Evolutionary conservation across 192 early-diverging fungal genomes (phyloP).

Genomic region (Gonapodya prolifera): DNA sequence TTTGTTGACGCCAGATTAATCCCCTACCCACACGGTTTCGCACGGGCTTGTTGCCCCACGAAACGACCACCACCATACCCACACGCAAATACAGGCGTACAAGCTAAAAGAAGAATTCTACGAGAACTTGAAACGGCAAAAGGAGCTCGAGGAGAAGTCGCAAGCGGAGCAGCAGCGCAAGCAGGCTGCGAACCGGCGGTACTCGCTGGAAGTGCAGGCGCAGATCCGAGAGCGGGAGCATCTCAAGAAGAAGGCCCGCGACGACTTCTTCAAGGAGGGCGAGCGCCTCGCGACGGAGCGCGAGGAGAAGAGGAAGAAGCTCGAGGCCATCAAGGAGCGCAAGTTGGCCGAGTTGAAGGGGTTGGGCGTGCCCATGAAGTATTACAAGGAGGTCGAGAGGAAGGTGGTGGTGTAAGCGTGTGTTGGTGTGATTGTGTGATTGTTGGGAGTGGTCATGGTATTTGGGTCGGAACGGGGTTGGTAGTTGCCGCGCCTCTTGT

Average conservation of each 20-base stretch:
- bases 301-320: conserved; percentile 36
- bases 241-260: conserved; percentile 21
- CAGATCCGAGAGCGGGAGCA: conserved; percentile 40
- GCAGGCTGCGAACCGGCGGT: conserved; percentile 28
- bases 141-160: conserved; percentile 29
- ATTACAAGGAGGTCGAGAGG: conserved; percentile 40
- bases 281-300: conserved; percentile 28
- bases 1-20: not conserved
- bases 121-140: conserved; percentile 30
- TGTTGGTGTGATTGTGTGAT: not conserved
- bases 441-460: not conserved
- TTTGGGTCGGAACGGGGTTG: not conserved
- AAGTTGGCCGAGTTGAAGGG: conserved; percentile 34
- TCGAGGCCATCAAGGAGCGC: conserved; percentile 35
- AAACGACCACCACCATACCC: not conserved
- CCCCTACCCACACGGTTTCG: not conserved
- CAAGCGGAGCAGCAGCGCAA: conserved; percentile 21
- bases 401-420: conserved; percentile 10
- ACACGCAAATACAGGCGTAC: conserved; percentile 11
- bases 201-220: conserved; percentile 34
- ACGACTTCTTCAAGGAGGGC: conserved; percentile 50
- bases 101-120: conserved; percentile 41
- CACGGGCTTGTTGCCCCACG: too few relatives aligned
- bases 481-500: not conserved
- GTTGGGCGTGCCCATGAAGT: conserved; percentile 42